Evolutionary conservation across 148 eudicot species (phyloP), one percentile per base, ranked within the genome.

Genomic region (Salicornia ramosissima): DNA sequence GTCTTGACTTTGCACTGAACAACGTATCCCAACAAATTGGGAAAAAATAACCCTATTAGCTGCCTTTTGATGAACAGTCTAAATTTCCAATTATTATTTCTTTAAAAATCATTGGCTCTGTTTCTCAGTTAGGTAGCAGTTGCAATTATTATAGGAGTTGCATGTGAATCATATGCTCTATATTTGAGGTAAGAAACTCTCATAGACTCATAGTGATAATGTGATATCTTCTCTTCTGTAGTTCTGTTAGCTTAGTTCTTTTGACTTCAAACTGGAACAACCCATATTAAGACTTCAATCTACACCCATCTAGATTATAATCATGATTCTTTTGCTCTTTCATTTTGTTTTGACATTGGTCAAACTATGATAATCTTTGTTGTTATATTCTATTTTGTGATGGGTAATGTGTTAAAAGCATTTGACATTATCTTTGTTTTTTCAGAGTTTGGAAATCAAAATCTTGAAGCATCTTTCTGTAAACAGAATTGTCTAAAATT

Each of bases 181-280:
- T 15, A 10, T 62, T 62, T 62, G 12, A 58, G 63, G 63, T 58
- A 58, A 58, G 34, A 11, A 58, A 58, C 22, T 54, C 16, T 10
- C 12, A 14, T 10, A 55, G 5, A 1, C 4, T 15, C 5, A 13
- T 55, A 16, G 12, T 1, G 26, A 2, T 33, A 55, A 1, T 53
- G 18, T 18, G 54, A 11, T 3, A 50, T n/a, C 21, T 50, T 21
- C n/a, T 47, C 14, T 47, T 14, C 51, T 47, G 4, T 11, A 5
- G 51, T 14, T 14, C 2, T 50, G 49, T 50, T 18, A 2, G 14
- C 14, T 47, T 47, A 19, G 21, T 50, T n/a, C 54, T n/a, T 4
- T 46, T 46, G 14, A 8, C 21, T 18, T 15, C 25, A n/a, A 50
- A 50, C 25, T 50, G 8, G 15, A 19, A 50, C 24, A 50, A 2